Evolutionary conservation across 805 yeast species (phyloP).

Genomic region (Starmerella vitae): DNA sequence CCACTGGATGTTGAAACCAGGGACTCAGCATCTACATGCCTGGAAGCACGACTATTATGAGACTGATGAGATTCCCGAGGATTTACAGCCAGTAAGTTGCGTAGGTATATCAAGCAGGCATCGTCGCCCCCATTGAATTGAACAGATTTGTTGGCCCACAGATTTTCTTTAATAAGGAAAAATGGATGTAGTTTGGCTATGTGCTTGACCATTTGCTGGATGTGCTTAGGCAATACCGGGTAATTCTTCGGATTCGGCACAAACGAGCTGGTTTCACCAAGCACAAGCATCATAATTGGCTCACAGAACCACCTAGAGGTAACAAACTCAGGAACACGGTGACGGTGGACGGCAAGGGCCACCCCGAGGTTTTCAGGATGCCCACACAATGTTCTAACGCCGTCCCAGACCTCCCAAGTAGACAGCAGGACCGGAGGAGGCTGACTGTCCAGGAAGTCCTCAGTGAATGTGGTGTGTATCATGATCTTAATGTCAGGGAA

Average conservation of each 20-base stretch:
- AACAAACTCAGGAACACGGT: slow-evolving; percentile 37
- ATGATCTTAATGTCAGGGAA: slow-evolving; percentile 24
- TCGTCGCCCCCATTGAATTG: slow-evolving; percentile 27
- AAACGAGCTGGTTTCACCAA: slow-evolving; percentile 41
- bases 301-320: slow-evolving; percentile 54
- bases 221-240: slow-evolving; percentile 50
- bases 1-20: neutral
- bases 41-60: slow-evolving; percentile 6
- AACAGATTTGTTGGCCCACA: slow-evolving; percentile 28
- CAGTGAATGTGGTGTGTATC: slow-evolving; percentile 26
- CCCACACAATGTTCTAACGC: slow-evolving; percentile 42
- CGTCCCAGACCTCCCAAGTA: slow-evolving; percentile 67
- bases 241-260: slow-evolving; percentile 45
- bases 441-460: slow-evolving; percentile 31
- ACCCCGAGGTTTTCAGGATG: slow-evolving; percentile 49
- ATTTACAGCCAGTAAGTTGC: slow-evolving; percentile 27
- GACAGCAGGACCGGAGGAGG: slow-evolving; percentile 35
- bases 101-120: slow-evolving; percentile 34
- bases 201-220: slow-evolving; percentile 37
- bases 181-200: slow-evolving; percentile 34
- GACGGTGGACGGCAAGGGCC: slow-evolving; percentile 60
- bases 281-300: slow-evolving; percentile 44
- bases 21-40: slow-evolving; percentile 11
- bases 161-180: slow-evolving; percentile 35
- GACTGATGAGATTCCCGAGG: slow-evolving; percentile 3